phyloP scores from a whole-genome alignment of 108 stramenopile genomes.

The Skeletonema menzelii region DNA sequence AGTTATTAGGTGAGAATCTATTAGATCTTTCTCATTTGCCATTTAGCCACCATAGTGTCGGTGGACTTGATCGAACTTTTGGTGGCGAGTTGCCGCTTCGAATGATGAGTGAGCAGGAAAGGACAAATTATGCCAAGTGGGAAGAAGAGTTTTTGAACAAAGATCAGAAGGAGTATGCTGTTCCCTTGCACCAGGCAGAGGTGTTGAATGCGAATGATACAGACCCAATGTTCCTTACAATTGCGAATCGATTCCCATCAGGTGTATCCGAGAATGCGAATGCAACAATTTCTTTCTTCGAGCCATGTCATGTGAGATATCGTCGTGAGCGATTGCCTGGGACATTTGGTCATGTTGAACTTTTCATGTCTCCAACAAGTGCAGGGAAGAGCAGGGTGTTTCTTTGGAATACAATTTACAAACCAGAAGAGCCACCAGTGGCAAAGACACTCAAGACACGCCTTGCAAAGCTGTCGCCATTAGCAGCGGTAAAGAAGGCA shows the following conservation, averaged over 20 bases:
- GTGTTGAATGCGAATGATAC: background rate
- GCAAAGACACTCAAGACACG: constrained; percentile 2
- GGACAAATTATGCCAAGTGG: background rate
- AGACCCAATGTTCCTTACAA: background rate
- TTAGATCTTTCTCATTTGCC: constrained; percentile 30
- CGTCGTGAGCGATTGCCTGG: constrained; percentile 16
- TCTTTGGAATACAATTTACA: constrained; percentile 14
- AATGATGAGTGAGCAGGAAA: constrained; percentile 10
- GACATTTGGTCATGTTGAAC: constrained; percentile 20
- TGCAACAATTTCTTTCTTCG: constrained; percentile 7
- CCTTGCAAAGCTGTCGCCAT: constrained; percentile 5
- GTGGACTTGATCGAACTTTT: constrained; percentile 11
- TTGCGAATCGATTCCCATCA: background rate
- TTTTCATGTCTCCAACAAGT: constrained; percentile 16
- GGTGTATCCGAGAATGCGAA: background rate
- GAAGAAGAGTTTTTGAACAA: background rate
- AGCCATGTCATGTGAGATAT: constrained; percentile 15
- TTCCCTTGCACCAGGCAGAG: background rate
- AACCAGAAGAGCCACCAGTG: background rate
- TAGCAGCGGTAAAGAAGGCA: constrained; percentile 1
- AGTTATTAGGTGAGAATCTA: constrained; percentile 30
- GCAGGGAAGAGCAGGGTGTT: constrained; percentile 24
- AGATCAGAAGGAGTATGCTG: background rate
- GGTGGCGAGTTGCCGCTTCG: constrained; percentile 8
- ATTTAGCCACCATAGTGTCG: constrained; percentile 29